Base-by-base conservation (phyloP, 2,329 filamentous ascomycete species). In the Ophiostoma pallidulum region DNA sequence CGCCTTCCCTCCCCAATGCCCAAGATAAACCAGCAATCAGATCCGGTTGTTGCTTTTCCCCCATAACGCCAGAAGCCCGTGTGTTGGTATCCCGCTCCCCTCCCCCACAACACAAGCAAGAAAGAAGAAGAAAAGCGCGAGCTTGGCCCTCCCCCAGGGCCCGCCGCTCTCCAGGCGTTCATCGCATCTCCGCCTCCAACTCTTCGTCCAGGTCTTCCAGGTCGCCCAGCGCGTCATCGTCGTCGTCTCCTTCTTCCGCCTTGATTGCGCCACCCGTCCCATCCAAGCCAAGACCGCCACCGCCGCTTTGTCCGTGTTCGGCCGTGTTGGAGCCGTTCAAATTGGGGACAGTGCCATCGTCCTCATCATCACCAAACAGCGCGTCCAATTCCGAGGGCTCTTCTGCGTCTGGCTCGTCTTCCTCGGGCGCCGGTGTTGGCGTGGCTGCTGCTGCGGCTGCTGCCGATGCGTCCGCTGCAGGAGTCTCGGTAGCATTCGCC, bases 361-460 rank as follows among this genome's bases (percentile, higher is more conserved):
- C 48, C 35, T 50, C 44, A 33, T 19, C 48, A 29, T 32, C 49
- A 22, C 49, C 49, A 44, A 51, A 51, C 10, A 51, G 49, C 7
- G 40, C 49, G 26, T 51, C 49, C 13, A 51, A 31, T 14, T 32
- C 37, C 0, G 49, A 51, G 10, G 24, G 24, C 24, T 5, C 24
- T 10, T 28, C 24, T 28, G 24, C 24, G n/a, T n/a, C n/a, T 10
- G 48, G 48, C 37, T 50, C 48, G n/a, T 50, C 48, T 5, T 22
- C 39, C 16, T 50, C 48, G 10, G 39, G 44, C 35, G 41, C 22
- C 12, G 35, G 14, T 8, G 42, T 33, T 6, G 46, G 9, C 8
- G 40, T 22, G 8, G 33, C 39, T 33, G 37, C 37, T 20, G 28
- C 20, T 3, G 18, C 36, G 4, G 36, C 29, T 26, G n/a, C 14